phyloP scores from a whole-genome alignment of 306 rosid species.

The Pyrus pyrifolia region DNA sequence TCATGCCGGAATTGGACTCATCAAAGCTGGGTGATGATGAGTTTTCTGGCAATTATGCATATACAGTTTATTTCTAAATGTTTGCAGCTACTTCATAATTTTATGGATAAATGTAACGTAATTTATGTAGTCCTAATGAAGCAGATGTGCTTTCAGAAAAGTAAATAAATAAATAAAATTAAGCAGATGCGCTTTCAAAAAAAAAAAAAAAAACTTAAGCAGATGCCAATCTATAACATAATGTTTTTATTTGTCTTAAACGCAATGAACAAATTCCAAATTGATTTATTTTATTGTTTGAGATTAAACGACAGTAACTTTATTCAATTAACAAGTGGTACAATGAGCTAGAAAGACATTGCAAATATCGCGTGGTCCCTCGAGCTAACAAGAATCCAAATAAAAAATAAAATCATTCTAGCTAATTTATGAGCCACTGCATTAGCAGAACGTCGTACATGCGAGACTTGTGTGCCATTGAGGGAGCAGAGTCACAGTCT shows the following conservation, averaged over 20 bases:
- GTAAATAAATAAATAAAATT: no score
- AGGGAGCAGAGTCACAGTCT: no score
- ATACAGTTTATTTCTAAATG: background rate
- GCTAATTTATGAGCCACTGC: no score
- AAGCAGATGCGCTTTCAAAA: no score
- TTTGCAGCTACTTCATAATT: background rate
- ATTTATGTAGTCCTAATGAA: background rate
- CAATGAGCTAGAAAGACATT: background rate
- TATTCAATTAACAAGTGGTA: background rate
- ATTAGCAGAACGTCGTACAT: no score
- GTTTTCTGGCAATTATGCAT: background rate
- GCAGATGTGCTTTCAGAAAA: no score
- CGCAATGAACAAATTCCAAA: background rate
- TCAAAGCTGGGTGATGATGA: background rate
- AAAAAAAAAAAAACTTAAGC: background rate
- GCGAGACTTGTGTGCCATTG: no score
- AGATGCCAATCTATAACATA: background rate
- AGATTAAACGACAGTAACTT: no score
- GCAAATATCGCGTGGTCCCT: background rate
- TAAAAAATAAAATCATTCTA: no score
- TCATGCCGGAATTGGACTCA: background rate
- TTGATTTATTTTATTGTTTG: no score
- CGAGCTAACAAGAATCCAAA: no score
- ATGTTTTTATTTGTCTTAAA: background rate
- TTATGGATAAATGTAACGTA: background rate